phyloP scores from a whole-genome alignment of 805 yeast genomes.

The Wickerhamomyces sydowiorum region DNA sequence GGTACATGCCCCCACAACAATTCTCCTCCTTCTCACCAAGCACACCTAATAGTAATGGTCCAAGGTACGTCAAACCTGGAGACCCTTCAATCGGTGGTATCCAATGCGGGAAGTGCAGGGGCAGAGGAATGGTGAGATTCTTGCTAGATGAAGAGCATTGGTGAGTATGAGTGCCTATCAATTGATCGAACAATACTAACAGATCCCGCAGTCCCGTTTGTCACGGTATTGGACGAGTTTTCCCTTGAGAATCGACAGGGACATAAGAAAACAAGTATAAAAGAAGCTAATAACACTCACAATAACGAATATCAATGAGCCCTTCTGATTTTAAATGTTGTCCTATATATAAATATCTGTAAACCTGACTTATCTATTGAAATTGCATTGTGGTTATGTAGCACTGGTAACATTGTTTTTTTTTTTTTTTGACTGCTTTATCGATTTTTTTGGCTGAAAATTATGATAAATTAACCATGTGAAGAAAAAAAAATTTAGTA shows the following conservation, averaged over 20 bases:
- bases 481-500: not conserved
- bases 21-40: no score
- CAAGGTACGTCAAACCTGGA: conserved; percentile 56
- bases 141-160: conserved; percentile 61
- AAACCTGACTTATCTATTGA: no score
- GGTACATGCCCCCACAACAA: no score
- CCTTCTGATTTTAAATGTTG: no score
- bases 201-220: not conserved
- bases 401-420: not conserved
- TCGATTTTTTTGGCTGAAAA: not conserved
- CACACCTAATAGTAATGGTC: conserved; percentile 11
- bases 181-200: not conserved
- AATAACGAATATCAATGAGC: no score
- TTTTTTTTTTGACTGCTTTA: no score
- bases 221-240: conserved; percentile 2
- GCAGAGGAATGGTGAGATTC: conserved; percentile 50
- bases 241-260: no score
- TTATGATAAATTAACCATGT: not conserved
- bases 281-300: no score
- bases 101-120: conserved; percentile 65
- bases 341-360: no score
- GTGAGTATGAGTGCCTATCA: conserved; percentile 47
- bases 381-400: not conserved
- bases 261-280: no score
- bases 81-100: conserved; percentile 70